Percentiles rank a stretch among this genome's conserved stretches.
These are phyloP conservation scores for Pestalotiopsis sp. DNA, from an alignment of 2,329 filamentous ascomycete species.

Conservation along the genomic window DNA sequence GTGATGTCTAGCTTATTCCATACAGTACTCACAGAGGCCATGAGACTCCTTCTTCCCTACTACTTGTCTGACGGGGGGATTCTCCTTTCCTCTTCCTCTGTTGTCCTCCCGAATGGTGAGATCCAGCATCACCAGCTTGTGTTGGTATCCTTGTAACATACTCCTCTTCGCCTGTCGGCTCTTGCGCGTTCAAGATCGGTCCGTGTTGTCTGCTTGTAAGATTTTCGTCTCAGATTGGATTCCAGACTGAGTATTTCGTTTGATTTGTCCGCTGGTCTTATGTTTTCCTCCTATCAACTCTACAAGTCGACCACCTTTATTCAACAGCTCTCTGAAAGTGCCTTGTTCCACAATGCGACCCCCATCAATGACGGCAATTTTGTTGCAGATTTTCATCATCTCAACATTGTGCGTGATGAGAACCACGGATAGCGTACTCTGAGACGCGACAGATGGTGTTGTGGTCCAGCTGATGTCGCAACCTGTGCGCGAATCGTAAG, in stretches of 20 bases:
- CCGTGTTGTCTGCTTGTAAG: neutral
- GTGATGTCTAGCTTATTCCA: neutral
- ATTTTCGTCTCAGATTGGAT: neutral
- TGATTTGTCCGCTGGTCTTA: neutral
- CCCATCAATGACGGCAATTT: conserved; percentile 73
- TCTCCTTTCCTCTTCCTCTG: neutral
- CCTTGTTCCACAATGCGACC: conserved; percentile 70
- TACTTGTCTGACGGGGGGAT: neutral
- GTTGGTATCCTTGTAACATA: neutral
- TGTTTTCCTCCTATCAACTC: conserved; percentile 40
- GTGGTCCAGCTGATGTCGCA: neutral
- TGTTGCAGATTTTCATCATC: conserved; percentile 84
- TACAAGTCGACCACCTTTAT: conserved; percentile 46
- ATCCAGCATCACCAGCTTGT: neutral
- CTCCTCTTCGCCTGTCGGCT: neutral
- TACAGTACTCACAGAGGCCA: neutral
- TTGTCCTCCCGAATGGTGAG: neutral
- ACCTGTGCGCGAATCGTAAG: neutral
- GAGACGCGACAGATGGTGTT: neutral
- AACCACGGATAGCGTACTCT: conserved; percentile 64
- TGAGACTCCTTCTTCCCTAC: neutral
- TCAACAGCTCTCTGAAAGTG: conserved; percentile 62
- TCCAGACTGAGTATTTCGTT: neutral
- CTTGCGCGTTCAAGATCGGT: neutral
- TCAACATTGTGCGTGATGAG: conserved; percentile 81